A percentile compares a stretch with the other conserved stretches of the same genome.
These are phyloP conservation scores for Nakaseomyces sp. DNA, from an alignment of 1,139 yeast species.

Conservation along the genomic window DNA sequence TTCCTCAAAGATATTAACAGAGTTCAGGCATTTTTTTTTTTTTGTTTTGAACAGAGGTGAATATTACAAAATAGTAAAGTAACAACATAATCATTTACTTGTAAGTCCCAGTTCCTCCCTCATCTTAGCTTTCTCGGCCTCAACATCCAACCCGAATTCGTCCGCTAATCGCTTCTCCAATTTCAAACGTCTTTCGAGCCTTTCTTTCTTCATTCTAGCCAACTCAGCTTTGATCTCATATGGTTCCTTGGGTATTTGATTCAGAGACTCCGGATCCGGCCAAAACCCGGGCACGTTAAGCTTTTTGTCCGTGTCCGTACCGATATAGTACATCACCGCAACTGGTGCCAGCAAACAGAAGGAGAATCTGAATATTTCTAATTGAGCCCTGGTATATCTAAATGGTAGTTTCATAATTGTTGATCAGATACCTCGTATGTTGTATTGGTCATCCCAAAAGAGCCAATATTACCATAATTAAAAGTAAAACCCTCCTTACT, in stretches of 20 bases:
- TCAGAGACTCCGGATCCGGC: slow-evolving; percentile 92
- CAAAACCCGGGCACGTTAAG: slow-evolving; percentile 91
- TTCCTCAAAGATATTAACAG: too few relatives aligned
- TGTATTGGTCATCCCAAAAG: too few relatives aligned
- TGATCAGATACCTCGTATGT: too few relatives aligned
- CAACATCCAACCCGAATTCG: slow-evolving; percentile 53
- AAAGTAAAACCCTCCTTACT: too few relatives aligned
- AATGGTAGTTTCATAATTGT: slow-evolving; percentile 21
- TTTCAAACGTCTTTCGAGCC: slow-evolving; percentile 61
- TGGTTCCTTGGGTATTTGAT: slow-evolving; percentile 86
- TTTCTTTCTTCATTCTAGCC: slow-evolving; percentile 71
- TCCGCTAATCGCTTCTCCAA: slow-evolving; percentile 65
- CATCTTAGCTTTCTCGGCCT: slow-evolving; percentile 33
- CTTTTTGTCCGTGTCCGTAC: slow-evolving; percentile 79
- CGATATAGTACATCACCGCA: slow-evolving; percentile 83
- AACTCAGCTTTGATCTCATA: slow-evolving; percentile 86
- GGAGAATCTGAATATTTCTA: slow-evolving; percentile 71
- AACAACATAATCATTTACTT: neutral
- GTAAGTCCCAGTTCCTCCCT: slow-evolving; percentile 18
- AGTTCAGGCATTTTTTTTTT: too few relatives aligned
- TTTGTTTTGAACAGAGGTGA: too few relatives aligned
- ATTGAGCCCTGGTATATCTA: slow-evolving; percentile 43
- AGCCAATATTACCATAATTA: too few relatives aligned
- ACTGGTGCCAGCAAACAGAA: slow-evolving; percentile 82
- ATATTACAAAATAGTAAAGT: too few relatives aligned